Evolutionary conservation across 2,329 filamentous ascomycete genomes (phyloP), one percentile per base, ranked within the genome.

Genomic region (Sporothrix mexicana): DNA sequence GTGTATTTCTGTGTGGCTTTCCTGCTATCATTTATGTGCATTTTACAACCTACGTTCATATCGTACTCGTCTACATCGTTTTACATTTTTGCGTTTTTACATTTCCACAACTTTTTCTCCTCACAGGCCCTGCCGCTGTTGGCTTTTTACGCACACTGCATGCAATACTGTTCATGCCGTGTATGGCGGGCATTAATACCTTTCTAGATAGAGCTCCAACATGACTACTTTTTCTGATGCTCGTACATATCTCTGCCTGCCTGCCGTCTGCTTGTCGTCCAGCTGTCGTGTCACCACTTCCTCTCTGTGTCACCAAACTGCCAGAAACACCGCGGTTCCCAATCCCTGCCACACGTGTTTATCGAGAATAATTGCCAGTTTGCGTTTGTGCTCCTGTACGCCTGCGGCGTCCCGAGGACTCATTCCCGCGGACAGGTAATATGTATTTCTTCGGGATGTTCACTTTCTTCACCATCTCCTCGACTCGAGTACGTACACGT

Each of bases 331-430:
- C 51, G n/a, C 51, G 20, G 23, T 3, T 25, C 15, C 64, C 64
- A 67, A 67, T 67, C 64, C 64, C 64, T 51, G 64, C 64, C n/a
- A 67, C 64, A 51, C 64, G 64, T 51, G 45, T 66, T 13, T 25
- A 10, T 41, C 12, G 25, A 41, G 61, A 66, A 66, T 47, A n/a
- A 20, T 36, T 36, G n/a, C 61, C 17, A 8, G 5, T 23, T 12
- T n/a, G 59, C 20, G 36, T 13, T n/a, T 45, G 59, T 62, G 59
- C 59, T 13, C 23, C 15, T 64, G 61, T 64, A 41, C 61, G 1
- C 61, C 61, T 47, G 41, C 20, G 41, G 36, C 20, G 25, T 25
- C 20, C 59, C 61, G 41, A 47, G 61, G 20, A 25, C 41, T 5
- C 9, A 15, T 57, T 57, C 53, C 23, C 30, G 30, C 7, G 30